Percentiles rank a stretch among this genome's conserved stretches.
These are phyloP conservation scores for Lipomyces yamanashiensis DNA, from an alignment of 805 yeast genomes.

Conservation along the genomic window DNA sequence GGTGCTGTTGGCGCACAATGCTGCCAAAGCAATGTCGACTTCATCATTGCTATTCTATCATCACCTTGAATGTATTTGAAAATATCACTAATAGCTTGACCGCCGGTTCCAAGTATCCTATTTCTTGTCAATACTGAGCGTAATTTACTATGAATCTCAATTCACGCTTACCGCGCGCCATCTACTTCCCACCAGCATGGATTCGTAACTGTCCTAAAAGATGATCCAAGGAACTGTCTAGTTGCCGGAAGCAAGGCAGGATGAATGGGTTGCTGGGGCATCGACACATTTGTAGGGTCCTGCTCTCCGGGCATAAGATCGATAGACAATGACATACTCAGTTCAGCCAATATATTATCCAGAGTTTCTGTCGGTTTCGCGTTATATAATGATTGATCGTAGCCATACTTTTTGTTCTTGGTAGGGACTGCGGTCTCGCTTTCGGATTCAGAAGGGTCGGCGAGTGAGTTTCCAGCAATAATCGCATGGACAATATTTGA, in stretches of 20 bases:
- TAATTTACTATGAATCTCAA: not conserved
- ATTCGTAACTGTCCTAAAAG: conserved; percentile 61
- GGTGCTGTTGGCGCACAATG: conserved; percentile 94
- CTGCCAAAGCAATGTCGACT: conserved; percentile 77
- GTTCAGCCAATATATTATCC: conserved; percentile 61
- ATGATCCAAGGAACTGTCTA: conserved; percentile 49
- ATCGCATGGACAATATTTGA: conserved; percentile 55
- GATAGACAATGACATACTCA: conserved; percentile 66
- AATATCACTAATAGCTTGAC: conserved; percentile 83
- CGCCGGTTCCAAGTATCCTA: conserved; percentile 73
- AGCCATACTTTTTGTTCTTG: conserved; percentile 29
- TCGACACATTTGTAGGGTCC: conserved; percentile 82
- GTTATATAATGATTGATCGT: conserved; percentile 29
- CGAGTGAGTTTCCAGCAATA: conserved; percentile 74
- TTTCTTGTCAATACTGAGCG: not conserved
- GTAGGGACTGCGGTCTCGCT: conserved; percentile 28
- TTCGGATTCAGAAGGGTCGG: conserved; percentile 36
- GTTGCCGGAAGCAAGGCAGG: conserved; percentile 64
- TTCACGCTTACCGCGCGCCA: conserved; percentile 45
- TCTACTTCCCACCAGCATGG: conserved; percentile 73
- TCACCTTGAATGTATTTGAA: conserved; percentile 61
- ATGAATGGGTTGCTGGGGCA: conserved; percentile 94
- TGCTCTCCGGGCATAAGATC: conserved; percentile 80
- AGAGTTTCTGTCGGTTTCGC: conserved; percentile 46
- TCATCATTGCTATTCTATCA: conserved; percentile 60